Evolutionary conservation across 805 yeast species (phyloP), one percentile per base, ranked within the genome.

Genomic region (Kurtzmaniella fragi): DNA sequence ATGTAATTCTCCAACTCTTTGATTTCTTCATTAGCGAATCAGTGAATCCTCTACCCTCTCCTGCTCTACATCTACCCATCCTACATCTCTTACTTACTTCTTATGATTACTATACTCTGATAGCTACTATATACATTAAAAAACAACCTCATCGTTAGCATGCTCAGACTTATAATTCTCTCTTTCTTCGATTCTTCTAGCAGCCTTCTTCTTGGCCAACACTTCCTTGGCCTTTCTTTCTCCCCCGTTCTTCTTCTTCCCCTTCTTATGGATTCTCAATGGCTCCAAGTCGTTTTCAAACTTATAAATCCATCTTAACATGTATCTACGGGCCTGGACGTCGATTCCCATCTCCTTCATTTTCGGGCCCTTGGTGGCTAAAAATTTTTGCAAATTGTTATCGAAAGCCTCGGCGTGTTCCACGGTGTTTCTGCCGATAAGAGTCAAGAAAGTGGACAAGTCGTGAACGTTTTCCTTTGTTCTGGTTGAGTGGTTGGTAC

Each of bases 241-340:
- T 54, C 96, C 95, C 17, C 96, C 96, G 51, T 68, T 70, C 50
- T 75, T 72, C 71, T 87, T 87, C 69, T 74, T 81, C n/a, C 90
- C 87, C 45, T 67, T 61, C 49, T 75, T 75, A 46, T 77, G 70
- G 52, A 80, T 84, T 41, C 65, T 52, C 41, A 84, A 64, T 15
- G 74, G 70, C 39, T 70, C 72, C 50, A 67, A 62, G 39, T 81
- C 78, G 43, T 76, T 72, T 50, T 77, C 73, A 52, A 71, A 82
- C 50, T 74, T 77, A 53, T 89, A 81, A 35, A 77, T 71, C 82
- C 95, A 89, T 34, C 73, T 67, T 44, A 88, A 62, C 42, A 90
- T 73, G 62, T 85, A 85, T 54, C 82, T 76, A 58, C 97, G 74
- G 33, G 81, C 73, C 34, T 78, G 71, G 2, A 79, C 72, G 40